These are phyloP conservation scores for Heimioporus sp. DNA, from an alignment of 768 basidiomycete species.

Conservation along the genomic window DNA sequence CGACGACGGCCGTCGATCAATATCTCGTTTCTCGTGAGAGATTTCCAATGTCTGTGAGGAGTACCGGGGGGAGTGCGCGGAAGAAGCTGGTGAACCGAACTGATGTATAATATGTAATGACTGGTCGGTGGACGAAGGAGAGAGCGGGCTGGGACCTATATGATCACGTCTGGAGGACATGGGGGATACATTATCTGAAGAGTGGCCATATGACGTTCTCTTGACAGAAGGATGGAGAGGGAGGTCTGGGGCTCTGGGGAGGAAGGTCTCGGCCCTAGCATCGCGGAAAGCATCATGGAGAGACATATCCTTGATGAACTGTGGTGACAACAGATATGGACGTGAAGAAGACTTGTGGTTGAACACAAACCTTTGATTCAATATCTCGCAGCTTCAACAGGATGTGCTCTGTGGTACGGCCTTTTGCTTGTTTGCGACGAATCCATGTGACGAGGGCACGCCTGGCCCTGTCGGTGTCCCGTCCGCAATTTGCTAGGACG, in stretches of 20 bases:
- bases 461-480: slow-evolving; percentile 25
- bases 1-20: background rate
- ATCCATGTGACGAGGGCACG: slow-evolving; percentile 31
- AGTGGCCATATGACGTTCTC: background rate
- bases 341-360: background rate
- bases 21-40: background rate
- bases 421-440: slow-evolving; percentile 26
- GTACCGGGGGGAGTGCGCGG: no score
- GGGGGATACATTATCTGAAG: background rate
- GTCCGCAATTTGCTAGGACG: slow-evolving; percentile 33
- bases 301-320: slow-evolving; percentile 31
- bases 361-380: slow-evolving; percentile 26
- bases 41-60: background rate
- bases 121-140: no score
- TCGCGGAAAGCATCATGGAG: slow-evolving; percentile 32
- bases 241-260: slow-evolving; percentile 25
- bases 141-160: no score
- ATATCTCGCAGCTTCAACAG: slow-evolving; percentile 26
- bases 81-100: no score
- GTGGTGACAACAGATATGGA: background rate
- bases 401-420: slow-evolving; percentile 30
- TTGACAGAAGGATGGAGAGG: slow-evolving; percentile 17
- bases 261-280: slow-evolving; percentile 28
- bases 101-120: no score
- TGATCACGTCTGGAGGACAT: no score